These are phyloP conservation scores for Schizophyllum commune DNA, from an alignment of 1,284 basidiomycete species.

Conservation along the genomic window DNA sequence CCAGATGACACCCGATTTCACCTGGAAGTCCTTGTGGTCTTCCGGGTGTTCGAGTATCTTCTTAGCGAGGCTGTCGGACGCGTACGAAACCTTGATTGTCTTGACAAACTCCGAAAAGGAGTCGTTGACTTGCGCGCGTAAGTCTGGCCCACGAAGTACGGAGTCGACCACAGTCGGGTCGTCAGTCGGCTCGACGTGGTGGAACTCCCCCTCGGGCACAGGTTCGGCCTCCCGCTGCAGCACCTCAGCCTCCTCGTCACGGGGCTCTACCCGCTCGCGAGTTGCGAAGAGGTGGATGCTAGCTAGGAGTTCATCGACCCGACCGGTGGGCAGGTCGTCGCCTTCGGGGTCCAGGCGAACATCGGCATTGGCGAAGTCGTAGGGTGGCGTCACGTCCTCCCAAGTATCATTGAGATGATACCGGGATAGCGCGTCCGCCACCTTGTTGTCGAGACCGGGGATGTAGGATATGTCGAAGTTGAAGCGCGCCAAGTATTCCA, in stretches of 20 bases:
- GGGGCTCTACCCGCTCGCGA: background rate
- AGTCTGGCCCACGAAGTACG: too few species aligned
- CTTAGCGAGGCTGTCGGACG: too few species aligned
- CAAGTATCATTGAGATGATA: constrained; percentile 20
- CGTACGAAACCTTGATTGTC: too few species aligned
- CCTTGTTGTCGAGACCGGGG: constrained; percentile 23
- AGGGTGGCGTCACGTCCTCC: constrained; percentile 10
- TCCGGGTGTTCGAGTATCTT: too few species aligned
- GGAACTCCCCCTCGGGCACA: background rate
- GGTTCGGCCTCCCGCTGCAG: background rate
- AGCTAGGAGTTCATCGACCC: too few species aligned
- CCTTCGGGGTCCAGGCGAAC: background rate
- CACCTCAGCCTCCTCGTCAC: background rate
- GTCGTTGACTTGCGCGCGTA: too few species aligned
- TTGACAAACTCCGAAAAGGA: too few species aligned
- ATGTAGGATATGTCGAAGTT: constrained; percentile 8
- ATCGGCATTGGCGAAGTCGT: constrained; percentile 12
- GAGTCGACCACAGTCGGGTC: too few species aligned
- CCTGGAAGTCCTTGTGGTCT: too few species aligned
- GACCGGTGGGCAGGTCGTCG: constrained; percentile 1
- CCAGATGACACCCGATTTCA: too few species aligned
- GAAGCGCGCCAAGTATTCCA: constrained; percentile 13
- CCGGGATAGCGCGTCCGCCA: constrained; percentile 31
- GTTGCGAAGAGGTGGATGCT: background rate
- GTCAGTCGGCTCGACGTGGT: too few species aligned